Conservation (phyloP, 1,284 basidiomycete species). For the Bondarzewia mesenterica region DNA sequence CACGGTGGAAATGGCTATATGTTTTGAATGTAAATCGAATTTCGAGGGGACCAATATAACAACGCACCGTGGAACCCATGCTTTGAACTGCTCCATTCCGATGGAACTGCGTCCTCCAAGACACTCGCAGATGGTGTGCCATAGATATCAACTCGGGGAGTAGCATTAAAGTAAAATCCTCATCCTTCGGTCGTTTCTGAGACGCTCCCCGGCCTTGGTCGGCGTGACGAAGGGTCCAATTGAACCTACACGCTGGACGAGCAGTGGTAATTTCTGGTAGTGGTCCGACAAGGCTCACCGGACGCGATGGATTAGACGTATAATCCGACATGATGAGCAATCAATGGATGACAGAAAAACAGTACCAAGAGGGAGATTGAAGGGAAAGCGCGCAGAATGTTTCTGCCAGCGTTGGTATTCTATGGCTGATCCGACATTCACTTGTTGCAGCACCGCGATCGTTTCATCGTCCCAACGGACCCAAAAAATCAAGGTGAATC, state of each 20-base stretch:
- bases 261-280: slow-evolving; percentile 35
- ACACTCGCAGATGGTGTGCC: slow-evolving; percentile 29
- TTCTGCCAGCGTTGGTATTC: not conserved
- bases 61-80: slow-evolving; percentile 71
- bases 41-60: not conserved
- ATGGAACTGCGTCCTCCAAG: slow-evolving; percentile 37
- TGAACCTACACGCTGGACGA: slow-evolving; percentile 47
- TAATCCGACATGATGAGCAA: slow-evolving; percentile 27
- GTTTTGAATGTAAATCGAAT: not conserved
- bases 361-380: not conserved
- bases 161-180: slow-evolving; percentile 26
- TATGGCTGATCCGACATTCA: not conserved
- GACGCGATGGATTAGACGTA: slow-evolving; percentile 34
- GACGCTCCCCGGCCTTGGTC: slow-evolving; percentile 53
- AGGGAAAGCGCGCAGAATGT: not conserved
- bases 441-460: no score
- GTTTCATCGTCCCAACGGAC: no score
- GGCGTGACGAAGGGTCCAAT: slow-evolving; percentile 54
- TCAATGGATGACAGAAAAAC: not conserved
- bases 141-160: slow-evolving; percentile 14
- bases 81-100: slow-evolving; percentile 72
- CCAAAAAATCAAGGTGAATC: no score
- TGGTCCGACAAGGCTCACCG: slow-evolving; percentile 38
- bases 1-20: slow-evolving; percentile 61
- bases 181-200: slow-evolving; percentile 57